Conservation (phyloP, 2,329 filamentous ascomycete genomes). For the Fusarium proliferatum region DNA sequence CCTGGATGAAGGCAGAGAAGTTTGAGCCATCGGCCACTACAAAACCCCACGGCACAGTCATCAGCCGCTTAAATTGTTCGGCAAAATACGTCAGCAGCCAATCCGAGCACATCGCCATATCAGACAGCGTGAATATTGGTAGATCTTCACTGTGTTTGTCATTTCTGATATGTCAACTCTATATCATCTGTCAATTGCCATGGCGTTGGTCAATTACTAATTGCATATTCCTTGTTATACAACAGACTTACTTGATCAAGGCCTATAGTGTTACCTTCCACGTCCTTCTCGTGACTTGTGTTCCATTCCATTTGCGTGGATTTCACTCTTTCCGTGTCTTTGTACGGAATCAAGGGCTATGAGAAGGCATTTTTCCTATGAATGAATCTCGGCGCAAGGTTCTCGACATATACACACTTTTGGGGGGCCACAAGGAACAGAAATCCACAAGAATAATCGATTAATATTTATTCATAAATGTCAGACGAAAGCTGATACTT, state of each 20-base stretch:
- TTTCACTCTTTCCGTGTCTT: rapidly evolving
- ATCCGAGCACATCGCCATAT: background rate
- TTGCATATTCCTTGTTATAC: too few relatives aligned
- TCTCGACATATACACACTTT: too few relatives aligned
- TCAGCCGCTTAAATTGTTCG: constrained; percentile 12
- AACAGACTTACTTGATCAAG: background rate
- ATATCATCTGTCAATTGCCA: background rate
- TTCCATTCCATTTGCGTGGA: rapidly evolving
- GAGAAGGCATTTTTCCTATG: too few relatives aligned
- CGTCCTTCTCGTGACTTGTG: background rate
- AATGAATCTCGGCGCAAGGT: too few relatives aligned
- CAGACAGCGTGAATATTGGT: background rate
- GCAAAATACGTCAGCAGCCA: background rate
- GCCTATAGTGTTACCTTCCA: background rate
- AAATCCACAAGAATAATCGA: background rate
- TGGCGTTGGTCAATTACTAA: background rate
- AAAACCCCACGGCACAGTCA: too few relatives aligned
- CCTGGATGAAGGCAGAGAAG: background rate
- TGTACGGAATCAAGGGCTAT: background rate
- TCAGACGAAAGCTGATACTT: background rate
- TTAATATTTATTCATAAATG: background rate
- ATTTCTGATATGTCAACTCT: background rate
- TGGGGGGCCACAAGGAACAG: background rate
- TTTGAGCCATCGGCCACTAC: too few relatives aligned
- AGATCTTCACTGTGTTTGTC: background rate